These are phyloP conservation scores for Xylaria arbuscula DNA, from an alignment of 2,329 filamentous ascomycete genomes.

Conservation along the genomic window DNA sequence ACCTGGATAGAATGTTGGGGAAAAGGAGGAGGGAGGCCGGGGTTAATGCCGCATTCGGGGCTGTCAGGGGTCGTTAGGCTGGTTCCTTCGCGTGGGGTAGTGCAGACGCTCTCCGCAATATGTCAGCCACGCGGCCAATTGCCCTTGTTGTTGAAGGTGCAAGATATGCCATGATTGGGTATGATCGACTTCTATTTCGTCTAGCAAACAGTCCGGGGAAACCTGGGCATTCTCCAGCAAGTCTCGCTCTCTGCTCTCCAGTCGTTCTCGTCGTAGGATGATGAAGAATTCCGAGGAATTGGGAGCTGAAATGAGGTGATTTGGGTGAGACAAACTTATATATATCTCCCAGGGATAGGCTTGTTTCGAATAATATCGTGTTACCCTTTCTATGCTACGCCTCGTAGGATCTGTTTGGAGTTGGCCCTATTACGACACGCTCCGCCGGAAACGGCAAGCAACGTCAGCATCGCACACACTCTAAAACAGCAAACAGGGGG, in stretches of 20 bases:
- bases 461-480: conserved; percentile 9
- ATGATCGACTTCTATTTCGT: conserved; percentile 12
- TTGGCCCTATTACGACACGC: neutral
- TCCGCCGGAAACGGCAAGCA: conserved; percentile 21
- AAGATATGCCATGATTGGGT: conserved; percentile 2
- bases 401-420: neutral
- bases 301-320: neutral
- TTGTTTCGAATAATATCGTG: neutral
- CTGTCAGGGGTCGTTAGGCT: conserved; percentile 25
- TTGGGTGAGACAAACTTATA: neutral
- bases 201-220: neutral
- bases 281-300: neutral
- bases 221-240: neutral
- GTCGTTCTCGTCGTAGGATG: neutral
- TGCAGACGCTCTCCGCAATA: conserved; percentile 19
- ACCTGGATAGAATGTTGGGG: conserved; percentile 3
- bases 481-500: neutral
- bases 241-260: neutral
- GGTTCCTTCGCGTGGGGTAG: conserved; percentile 29
- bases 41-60: conserved; percentile 29
- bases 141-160: conserved; percentile 7
- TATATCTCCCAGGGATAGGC: neutral
- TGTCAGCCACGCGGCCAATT: conserved; percentile 29
- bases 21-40: conserved; percentile 22
- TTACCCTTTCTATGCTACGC: neutral